These are phyloP conservation scores for Ceratobasidium sp. DNA, from an alignment of 1,284 basidiomycete species.

Conservation along the genomic window DNA sequence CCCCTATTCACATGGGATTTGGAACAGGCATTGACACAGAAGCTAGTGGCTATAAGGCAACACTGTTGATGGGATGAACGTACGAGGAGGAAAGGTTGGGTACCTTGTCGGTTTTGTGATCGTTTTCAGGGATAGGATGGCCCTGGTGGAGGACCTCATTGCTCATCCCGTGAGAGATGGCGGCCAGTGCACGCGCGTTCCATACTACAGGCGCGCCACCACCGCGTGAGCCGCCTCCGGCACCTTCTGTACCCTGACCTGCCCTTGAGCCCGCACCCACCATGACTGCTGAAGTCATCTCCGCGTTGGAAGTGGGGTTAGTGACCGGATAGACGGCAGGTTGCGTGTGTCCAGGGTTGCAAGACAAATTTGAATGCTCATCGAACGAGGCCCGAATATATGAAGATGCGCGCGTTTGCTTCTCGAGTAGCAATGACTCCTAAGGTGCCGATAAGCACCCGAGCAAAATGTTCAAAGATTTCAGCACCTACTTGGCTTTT, in stretches of 20 bases:
- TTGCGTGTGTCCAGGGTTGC: slow-evolving; percentile 35
- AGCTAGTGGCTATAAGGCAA: slow-evolving; percentile 6
- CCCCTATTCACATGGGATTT: not conserved
- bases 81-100: not conserved
- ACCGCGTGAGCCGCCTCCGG: slow-evolving; percentile 19
- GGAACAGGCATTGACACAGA: not conserved
- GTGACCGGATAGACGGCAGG: slow-evolving; percentile 3
- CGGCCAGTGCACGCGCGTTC: slow-evolving; percentile 20
- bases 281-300: slow-evolving; percentile 29
- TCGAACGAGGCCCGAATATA: slow-evolving; percentile 16
- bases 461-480: not conserved
- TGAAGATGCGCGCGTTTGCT: slow-evolving; percentile 1
- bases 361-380: slow-evolving; percentile 3
- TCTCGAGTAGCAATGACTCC: not conserved
- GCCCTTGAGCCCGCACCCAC: slow-evolving; percentile 19
- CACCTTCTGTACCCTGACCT: slow-evolving; percentile 12
- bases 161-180: slow-evolving; percentile 26
- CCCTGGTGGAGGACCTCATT: slow-evolving; percentile 6
- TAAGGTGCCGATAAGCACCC: slow-evolving; percentile 3
- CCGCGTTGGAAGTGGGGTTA: slow-evolving; percentile 5
- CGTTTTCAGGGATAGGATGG: not conserved
- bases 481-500: slow-evolving; percentile 1
- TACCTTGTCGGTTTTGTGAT: not conserved
- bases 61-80: not conserved
- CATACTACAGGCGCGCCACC: slow-evolving; percentile 15